Evolutionary conservation across 1,139 yeast species (phyloP).

Genomic region (Geotrichum restrictum): DNA sequence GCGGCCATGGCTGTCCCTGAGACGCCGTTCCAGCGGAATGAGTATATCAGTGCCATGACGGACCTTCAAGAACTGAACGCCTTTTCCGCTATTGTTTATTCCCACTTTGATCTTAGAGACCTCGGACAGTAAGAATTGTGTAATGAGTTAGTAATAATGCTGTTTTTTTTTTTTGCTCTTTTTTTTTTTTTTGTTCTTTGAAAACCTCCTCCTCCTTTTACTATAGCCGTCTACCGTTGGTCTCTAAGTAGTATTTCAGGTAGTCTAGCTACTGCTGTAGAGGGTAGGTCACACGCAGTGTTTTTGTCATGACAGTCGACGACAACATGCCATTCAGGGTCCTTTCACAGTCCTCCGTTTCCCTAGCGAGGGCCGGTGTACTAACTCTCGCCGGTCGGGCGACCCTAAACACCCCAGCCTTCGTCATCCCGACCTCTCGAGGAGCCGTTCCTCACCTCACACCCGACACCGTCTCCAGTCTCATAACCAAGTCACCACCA

Average conservation of each 20-base stretch:
- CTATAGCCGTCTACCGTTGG: too few relatives aligned
- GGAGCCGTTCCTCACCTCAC: conserved; percentile 44
- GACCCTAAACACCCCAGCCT: conserved; percentile 34
- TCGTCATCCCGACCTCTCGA: conserved; percentile 38
- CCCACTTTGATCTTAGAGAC: conserved; percentile 55
- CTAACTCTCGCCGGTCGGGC: not conserved
- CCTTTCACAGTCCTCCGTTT: conserved; percentile 10
- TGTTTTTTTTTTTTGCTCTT: too few relatives aligned
- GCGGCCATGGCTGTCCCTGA: conserved; percentile 46
- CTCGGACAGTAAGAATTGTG: not conserved
- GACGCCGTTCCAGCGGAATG: conserved; percentile 48
- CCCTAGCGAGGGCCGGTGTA: conserved; percentile 17
- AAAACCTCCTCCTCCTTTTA: not conserved
- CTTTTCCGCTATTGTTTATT: conserved; percentile 83
- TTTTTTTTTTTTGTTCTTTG: too few relatives aligned
- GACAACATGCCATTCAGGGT: conserved; percentile 13
- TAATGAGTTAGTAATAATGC: not conserved
- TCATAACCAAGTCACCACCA: not conserved
- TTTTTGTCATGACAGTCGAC: conserved; percentile 13
- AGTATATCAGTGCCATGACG: conserved; percentile 46
- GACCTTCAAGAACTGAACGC: conserved; percentile 69
- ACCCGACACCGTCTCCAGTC: conserved; percentile 36
- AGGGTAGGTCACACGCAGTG: not conserved
- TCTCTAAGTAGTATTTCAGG: too few relatives aligned
- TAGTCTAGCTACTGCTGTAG: too few relatives aligned